phyloP scores from a whole-genome alignment of 768 basidiomycete species.

The Auriculariales sp. region DNA sequence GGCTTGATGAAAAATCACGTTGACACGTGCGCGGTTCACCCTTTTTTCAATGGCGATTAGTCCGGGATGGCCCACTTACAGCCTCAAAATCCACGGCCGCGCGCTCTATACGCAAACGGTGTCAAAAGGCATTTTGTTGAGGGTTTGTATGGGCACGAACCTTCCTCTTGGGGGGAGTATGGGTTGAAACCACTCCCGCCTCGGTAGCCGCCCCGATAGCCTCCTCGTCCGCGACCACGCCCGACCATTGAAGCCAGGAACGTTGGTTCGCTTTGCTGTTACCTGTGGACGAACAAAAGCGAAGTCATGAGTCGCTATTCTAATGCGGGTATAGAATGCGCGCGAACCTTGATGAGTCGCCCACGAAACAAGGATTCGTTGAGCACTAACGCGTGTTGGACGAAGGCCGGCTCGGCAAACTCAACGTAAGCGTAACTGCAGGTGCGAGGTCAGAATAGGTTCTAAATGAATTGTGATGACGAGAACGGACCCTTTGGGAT shows the following conservation, averaged over 20 bases:
- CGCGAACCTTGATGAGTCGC: conserved; percentile 72
- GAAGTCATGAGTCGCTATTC: conserved; percentile 1
- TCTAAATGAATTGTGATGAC: not conserved
- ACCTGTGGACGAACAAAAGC: conserved; percentile 48
- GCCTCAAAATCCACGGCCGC: conserved; percentile 58
- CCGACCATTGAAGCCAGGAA: conserved; percentile 86
- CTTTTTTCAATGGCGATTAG: conserved; percentile 7
- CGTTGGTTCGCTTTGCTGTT: conserved; percentile 87
- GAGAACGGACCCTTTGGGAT: conserved; percentile 80
- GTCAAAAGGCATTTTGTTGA: not conserved
- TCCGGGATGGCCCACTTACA: not conserved
- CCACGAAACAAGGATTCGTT: conserved; percentile 95
- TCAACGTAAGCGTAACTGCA: conserved; percentile 97
- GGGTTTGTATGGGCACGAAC: conserved; percentile 25
- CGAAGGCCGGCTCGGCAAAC: conserved; percentile 84
- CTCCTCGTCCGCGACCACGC: conserved; percentile 56
- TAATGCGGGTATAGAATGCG: not conserved
- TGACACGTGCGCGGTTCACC: conserved; percentile 12
- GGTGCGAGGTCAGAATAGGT: conserved; percentile 5
- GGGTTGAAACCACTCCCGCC: conserved; percentile 40
- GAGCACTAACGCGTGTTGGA: conserved; percentile 82
- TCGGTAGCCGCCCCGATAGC: conserved; percentile 55
- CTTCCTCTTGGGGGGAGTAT: conserved; percentile 58
- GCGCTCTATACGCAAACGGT: conserved; percentile 28
- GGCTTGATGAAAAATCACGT: not conserved